Base-by-base conservation (phyloP, 176 grass and related monocot genomes). In the Ensete glaucum region DNA sequence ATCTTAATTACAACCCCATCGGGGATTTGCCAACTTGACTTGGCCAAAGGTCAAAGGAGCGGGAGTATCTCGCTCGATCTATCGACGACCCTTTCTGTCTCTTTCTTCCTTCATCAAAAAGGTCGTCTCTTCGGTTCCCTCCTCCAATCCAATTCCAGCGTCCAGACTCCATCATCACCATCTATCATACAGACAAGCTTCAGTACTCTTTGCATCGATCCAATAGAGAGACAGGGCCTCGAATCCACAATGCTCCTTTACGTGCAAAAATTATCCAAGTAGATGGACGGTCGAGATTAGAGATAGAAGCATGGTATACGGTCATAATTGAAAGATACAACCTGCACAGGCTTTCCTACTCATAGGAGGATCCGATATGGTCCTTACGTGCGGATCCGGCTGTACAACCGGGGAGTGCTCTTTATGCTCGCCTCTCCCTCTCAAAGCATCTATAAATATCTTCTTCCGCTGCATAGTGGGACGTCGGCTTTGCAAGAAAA, bases 1-100 rank as follows among this genome's bases (percentile, higher is more conserved):
- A 15, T 29, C 52, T 53, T 24, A 9, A 17, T 26, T 20, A 17
- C 8, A 49, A 21, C 8, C 23, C 13, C n/a, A 51, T 21, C 22
- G 17, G 34, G 17, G 34, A 51, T 74, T 17, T 29, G 53, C 24
- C 53, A 74, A 74, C 72, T 74, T 74, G 72, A 74, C 72, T 57
- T 74, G 3, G 14, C 23, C 0, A 56, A 26, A 74, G 21, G 72
- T 74, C 72, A 74, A 74, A 55, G 52, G 52, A 74, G 72, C 1
- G 52, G 29, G 14, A 58, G 57, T 13, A 57, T 57, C 13, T 56
- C 50, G 8, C 71, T 8, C 14, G 8, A n/a, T 16, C 23, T 74
- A 8, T 55, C 17, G 11, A 53, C 12, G 15, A 2, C 12, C 52
- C 16, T 74, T 55, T 29, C 24, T 19, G 7, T 27, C 13, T 54